phyloP scores from a whole-genome alignment of 768 basidiomycete genomes.

The Termitomyces sp. region DNA sequence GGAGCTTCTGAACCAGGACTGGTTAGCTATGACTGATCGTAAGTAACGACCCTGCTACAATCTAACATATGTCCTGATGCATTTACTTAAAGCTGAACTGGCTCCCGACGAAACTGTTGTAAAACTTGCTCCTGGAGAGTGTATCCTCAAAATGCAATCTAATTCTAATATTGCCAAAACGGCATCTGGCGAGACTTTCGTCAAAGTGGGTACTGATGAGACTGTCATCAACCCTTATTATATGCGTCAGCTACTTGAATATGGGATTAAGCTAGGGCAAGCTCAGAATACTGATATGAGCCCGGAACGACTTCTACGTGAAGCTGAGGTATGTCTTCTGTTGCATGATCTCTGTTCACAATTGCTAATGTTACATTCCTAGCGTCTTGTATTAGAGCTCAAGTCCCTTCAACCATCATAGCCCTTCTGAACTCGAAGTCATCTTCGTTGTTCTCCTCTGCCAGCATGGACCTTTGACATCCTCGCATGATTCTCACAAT shows the following conservation, averaged over 20 bases:
- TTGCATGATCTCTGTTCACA: no score
- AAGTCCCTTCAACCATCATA: constrained; percentile 34
- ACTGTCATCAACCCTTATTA: constrained; percentile 75
- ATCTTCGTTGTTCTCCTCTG: constrained; percentile 3
- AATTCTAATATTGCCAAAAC: not conserved
- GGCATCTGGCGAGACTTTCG: constrained; percentile 1
- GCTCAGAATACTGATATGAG: constrained; percentile 33
- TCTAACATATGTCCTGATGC: not conserved
- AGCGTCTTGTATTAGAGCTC: constrained; percentile 65
- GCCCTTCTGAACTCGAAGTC: not conserved
- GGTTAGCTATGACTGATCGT: constrained; percentile 66
- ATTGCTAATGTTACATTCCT: constrained; percentile 3
- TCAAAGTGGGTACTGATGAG: constrained; percentile 35
- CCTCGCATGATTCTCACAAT: constrained; percentile 2
- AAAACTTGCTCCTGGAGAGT: constrained; percentile 24
- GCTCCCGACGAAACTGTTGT: constrained; percentile 61
- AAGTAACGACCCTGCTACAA: constrained; percentile 16
- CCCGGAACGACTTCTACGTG: constrained; percentile 40
- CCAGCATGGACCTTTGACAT: constrained; percentile 7
- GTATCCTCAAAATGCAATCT: not conserved
- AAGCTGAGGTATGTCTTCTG: constrained; percentile 45
- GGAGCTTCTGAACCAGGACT: constrained; percentile 75
- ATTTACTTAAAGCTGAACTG: constrained; percentile 20
- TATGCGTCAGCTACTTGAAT: constrained; percentile 69
- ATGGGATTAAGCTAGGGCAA: constrained; percentile 60